A percentile compares a stretch with the other conserved stretches of the same genome.
phyloP scores from a whole-genome alignment of 345 rosid species.

The Passiflora organensis region DNA sequence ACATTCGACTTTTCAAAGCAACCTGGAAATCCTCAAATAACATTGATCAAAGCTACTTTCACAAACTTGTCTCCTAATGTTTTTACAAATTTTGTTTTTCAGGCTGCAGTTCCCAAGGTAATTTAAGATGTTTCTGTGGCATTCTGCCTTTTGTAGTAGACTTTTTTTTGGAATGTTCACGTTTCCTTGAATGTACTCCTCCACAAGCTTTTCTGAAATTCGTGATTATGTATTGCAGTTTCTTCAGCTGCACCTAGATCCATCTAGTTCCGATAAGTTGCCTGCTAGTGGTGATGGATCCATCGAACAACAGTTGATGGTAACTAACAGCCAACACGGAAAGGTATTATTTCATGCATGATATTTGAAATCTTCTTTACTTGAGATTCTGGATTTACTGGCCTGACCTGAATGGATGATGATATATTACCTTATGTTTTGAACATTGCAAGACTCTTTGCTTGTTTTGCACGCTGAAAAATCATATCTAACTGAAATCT shows the following conservation, averaged over 20 bases:
- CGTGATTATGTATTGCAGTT: conserved; percentile 44
- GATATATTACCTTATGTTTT: too few relatives aligned
- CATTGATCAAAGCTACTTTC: conserved; percentile 67
- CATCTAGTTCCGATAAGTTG: conserved; percentile 74
- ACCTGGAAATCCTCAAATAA: conserved; percentile 64
- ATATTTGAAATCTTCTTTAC: conserved; percentile 3
- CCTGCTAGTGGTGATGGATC: conserved; percentile 56
- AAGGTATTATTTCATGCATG: conserved; percentile 49
- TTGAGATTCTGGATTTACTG: not conserved
- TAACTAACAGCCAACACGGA: conserved; percentile 94
- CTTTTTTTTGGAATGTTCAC: not conserved
- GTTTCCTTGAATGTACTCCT: not conserved
- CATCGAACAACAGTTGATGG: conserved; percentile 60
- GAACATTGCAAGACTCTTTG: too few relatives aligned
- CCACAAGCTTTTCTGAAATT: not conserved
- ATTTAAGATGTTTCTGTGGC: conserved; percentile 12
- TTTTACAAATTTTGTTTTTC: conserved; percentile 77
- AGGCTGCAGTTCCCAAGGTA: conserved; percentile 99
- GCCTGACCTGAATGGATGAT: too few relatives aligned
- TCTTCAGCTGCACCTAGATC: conserved; percentile 90
- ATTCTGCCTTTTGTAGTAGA: not conserved
- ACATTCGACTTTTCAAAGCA: conserved; percentile 73
- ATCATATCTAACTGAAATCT: too few relatives aligned
- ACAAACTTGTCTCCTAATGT: conserved; percentile 58
- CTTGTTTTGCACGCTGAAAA: too few relatives aligned